phyloP scores from a whole-genome alignment of 139 green algal species.

The Chlamydomonas sp. region DNA sequence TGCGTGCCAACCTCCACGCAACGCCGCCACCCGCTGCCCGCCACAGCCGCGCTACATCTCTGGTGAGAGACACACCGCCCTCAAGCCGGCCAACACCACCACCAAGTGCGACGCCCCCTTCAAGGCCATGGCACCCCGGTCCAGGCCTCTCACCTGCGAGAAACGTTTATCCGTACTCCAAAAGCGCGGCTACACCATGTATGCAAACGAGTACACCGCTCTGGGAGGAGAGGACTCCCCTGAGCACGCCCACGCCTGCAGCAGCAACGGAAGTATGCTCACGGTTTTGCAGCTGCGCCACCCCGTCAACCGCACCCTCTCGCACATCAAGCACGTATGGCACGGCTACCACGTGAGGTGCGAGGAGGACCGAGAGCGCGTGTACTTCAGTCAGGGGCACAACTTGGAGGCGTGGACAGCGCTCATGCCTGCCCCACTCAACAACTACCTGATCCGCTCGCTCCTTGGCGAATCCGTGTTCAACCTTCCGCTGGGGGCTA shows the following conservation, averaged over 20 bases:
- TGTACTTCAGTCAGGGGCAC: background rate
- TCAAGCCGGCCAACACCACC: no score
- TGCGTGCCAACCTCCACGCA: no score
- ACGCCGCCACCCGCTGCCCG: no score
- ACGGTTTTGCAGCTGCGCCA: slow-evolving; percentile 33
- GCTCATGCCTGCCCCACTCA: slow-evolving; percentile 4
- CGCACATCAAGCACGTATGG: slow-evolving; percentile 24
- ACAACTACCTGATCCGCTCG: slow-evolving; percentile 35
- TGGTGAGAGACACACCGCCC: no score
- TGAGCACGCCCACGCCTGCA: slow-evolving; percentile 5
- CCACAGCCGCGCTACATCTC: no score
- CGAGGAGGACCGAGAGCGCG: background rate
- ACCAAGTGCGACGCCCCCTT: background rate
- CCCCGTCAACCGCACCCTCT: background rate
- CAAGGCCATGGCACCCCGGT: background rate
- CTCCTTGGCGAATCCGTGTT: slow-evolving; percentile 19
- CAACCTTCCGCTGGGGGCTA: background rate
- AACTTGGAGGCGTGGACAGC: background rate
- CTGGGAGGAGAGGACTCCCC: background rate
- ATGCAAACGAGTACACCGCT: slow-evolving; percentile 39
- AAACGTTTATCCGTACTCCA: background rate
- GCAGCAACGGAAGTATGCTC: background rate
- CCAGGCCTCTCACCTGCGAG: background rate
- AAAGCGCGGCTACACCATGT: slow-evolving; percentile 11
- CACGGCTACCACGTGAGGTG: background rate